Evolutionary conservation across 2,329 filamentous ascomycete genomes (phyloP).

Genomic region (Colletotrichum camelliae): DNA sequence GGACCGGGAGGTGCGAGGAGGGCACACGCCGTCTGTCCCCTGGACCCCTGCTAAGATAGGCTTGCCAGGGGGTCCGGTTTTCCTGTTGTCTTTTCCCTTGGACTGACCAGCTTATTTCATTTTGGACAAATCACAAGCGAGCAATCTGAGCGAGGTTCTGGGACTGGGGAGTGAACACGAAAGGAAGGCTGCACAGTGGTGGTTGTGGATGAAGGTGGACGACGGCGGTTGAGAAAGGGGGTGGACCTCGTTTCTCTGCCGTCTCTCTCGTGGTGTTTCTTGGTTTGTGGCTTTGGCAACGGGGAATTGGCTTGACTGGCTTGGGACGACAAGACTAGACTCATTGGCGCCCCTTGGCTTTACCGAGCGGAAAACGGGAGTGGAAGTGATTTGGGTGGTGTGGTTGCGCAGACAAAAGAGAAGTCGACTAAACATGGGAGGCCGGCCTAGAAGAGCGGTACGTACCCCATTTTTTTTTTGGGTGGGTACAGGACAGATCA

Average conservation of each 20-base stretch:
- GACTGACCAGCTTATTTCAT: slow-evolving; percentile 25
- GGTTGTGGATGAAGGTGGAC: background rate
- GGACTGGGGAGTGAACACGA: slow-evolving; percentile 10
- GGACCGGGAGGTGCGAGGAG: slow-evolving; percentile 7
- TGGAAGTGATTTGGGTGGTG: background rate
- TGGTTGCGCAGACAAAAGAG: background rate
- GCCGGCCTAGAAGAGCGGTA: background rate
- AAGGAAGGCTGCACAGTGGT: background rate
- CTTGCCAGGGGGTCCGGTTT: slow-evolving; percentile 2
- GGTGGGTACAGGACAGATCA: background rate
- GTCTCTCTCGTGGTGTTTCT: background rate
- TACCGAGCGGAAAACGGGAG: slow-evolving; percentile 7
- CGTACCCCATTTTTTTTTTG: background rate
- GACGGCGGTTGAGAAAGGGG: slow-evolving; percentile 14
- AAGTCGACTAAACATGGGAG: background rate
- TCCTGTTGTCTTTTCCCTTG: slow-evolving; percentile 17
- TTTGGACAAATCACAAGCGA: slow-evolving; percentile 22
- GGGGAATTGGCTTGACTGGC: slow-evolving; percentile 1
- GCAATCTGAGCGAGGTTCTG: slow-evolving; percentile 9
- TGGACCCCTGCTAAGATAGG: slow-evolving; percentile 8
- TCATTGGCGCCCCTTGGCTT: slow-evolving; percentile 8
- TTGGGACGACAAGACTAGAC: background rate
- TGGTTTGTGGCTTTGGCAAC: slow-evolving; percentile 11
- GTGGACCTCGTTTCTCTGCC: background rate
- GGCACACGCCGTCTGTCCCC: slow-evolving; percentile 15